Conservation (phyloP, 495 filamentous ascomycete genomes). For the Articulospora tetracladia region DNA sequence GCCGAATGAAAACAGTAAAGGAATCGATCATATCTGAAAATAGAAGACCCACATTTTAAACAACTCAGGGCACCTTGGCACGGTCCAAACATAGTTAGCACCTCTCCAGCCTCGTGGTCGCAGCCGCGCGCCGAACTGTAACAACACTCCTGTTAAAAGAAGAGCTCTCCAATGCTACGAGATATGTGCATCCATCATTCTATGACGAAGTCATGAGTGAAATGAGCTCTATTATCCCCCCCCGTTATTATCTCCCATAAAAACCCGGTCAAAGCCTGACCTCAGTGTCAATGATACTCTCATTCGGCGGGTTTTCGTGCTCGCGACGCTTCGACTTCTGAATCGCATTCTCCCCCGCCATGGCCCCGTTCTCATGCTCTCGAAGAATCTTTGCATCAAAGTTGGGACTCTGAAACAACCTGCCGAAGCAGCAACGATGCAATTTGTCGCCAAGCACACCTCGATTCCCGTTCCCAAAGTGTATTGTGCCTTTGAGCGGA, state of each 20-base stretch:
- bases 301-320: slow-evolving; percentile 10
- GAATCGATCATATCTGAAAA: not conserved
- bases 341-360: not conserved
- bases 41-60: not conserved
- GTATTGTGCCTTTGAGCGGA: slow-evolving; percentile 41
- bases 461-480: slow-evolving; percentile 51
- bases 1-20: not conserved
- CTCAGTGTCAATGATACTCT: slow-evolving; percentile 8
- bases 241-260: slow-evolving; percentile 4
- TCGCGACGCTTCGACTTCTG: slow-evolving; percentile 7
- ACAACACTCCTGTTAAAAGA: not conserved
- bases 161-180: slow-evolving; percentile 2
- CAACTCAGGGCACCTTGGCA: not conserved
- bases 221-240: slow-evolving; percentile 7
- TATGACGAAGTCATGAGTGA: slow-evolving; percentile 9
- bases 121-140: not conserved
- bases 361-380: slow-evolving; percentile 1
- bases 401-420: slow-evolving; percentile 32
- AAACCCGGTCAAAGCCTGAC: slow-evolving; percentile 4
- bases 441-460: slow-evolving; percentile 41
- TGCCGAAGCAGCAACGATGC: slow-evolving; percentile 46
- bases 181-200: slow-evolving; percentile 1
- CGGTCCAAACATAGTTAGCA: slow-evolving; percentile 4
- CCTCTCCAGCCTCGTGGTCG: not conserved
- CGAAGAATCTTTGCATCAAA: slow-evolving; percentile 30